These are phyloP conservation scores for Podaxis sp. DNA, from an alignment of 768 basidiomycete genomes.

Conservation along the genomic window DNA sequence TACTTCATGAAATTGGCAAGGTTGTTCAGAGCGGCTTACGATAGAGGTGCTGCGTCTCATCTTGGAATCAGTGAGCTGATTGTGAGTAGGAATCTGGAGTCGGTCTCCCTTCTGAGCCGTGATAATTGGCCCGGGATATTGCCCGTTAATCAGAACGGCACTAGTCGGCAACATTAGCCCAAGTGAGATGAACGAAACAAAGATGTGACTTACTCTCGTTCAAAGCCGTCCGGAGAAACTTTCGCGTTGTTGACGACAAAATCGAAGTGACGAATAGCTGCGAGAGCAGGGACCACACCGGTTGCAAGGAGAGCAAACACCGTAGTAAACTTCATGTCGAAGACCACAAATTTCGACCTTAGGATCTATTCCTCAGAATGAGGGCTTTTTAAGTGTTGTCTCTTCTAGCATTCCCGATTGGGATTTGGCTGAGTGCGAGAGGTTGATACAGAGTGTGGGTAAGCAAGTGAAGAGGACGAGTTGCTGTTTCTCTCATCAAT, in stretches of 20 bases:
- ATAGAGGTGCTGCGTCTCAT: constrained; percentile 28
- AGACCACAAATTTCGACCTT: not conserved
- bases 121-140: not conserved
- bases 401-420: too few species aligned
- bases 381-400: too few species aligned
- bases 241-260: constrained; percentile 34
- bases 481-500: too few species aligned
- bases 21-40: not conserved
- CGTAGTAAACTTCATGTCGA: not conserved
- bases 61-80: constrained; percentile 30
- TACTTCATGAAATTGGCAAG: not conserved
- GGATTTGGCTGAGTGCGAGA: too few species aligned
- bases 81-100: not conserved
- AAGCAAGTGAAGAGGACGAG: too few species aligned
- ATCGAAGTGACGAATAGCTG: constrained; percentile 4
- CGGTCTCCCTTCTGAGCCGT: not conserved
- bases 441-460: too few species aligned
- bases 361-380: too few species aligned
- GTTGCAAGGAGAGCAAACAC: not conserved
- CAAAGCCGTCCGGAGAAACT: constrained; percentile 47
- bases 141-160: constrained; percentile 1
- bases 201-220: constrained; percentile 16
- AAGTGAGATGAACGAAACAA: not conserved
- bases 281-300: not conserved
- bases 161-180: not conserved